Conservation (phyloP, 768 basidiomycete species). For the Boletus barrowsii region DNA sequence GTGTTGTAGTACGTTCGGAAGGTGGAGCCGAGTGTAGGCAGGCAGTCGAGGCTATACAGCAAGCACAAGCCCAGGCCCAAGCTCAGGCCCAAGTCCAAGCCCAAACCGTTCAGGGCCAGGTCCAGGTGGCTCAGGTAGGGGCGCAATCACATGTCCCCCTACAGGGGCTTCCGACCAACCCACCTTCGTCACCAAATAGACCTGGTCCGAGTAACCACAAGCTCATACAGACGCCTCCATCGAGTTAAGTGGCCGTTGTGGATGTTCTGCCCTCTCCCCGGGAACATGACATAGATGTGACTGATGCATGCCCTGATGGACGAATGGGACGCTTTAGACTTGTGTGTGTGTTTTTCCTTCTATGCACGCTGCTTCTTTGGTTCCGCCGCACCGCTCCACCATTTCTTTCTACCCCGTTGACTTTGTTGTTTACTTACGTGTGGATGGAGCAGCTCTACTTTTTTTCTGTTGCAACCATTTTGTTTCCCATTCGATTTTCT, state of each 20-base stretch:
- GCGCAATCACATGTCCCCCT: slow-evolving; percentile 20
- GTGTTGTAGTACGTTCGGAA: slow-evolving; percentile 70
- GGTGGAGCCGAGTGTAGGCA: slow-evolving; percentile 75
- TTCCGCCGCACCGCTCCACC: not conserved
- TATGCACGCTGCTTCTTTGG: slow-evolving; percentile 2
- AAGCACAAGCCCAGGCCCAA: slow-evolving; percentile 30
- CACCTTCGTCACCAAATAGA: slow-evolving; percentile 16
- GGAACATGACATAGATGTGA: slow-evolving; percentile 22
- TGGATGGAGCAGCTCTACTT: slow-evolving; percentile 8
- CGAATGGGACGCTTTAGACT: slow-evolving; percentile 25
- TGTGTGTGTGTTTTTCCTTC: slow-evolving; percentile 1
- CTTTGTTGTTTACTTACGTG: not conserved
- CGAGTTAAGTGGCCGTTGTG: slow-evolving; percentile 10
- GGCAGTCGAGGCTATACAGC: slow-evolving; percentile 37
- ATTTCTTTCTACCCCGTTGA: not conserved
- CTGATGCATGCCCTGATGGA: slow-evolving; percentile 13
- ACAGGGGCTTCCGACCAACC: slow-evolving; percentile 22
- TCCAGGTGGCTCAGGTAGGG: slow-evolving; percentile 20
- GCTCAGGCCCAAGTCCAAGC: slow-evolving; percentile 21
- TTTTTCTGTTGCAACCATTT: slow-evolving; percentile 4
- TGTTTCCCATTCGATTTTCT: not conserved
- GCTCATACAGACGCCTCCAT: slow-evolving; percentile 15
- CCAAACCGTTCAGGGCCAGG: slow-evolving; percentile 16
- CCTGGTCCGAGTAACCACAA: slow-evolving; percentile 26
- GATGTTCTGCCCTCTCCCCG: slow-evolving; percentile 1